phyloP scores from a whole-genome alignment of 495 filamentous ascomycete genomes.

The Stereocaulon alpinum region DNA sequence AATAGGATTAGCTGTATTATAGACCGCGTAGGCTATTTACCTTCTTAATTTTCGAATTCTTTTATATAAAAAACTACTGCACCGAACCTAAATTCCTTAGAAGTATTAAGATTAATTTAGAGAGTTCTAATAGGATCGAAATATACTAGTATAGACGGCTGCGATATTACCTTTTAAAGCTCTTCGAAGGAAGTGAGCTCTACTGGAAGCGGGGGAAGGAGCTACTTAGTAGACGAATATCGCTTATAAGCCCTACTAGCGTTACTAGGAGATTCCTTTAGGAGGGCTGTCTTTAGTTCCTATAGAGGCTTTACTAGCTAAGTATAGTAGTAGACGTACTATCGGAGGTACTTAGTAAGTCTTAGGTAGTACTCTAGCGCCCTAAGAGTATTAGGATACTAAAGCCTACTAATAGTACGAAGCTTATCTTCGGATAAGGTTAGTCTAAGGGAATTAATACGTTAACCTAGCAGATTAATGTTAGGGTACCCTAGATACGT shows the following conservation, averaged over 20 bases:
- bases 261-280: neutral
- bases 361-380: too few species aligned
- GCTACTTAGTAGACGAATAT: neutral
- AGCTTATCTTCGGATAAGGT: neutral
- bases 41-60: too few species aligned
- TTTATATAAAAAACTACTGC: too few species aligned
- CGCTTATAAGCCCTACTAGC: neutral
- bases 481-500: neutral
- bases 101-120: too few species aligned
- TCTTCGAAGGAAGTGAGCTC: too few species aligned
- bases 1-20: too few species aligned
- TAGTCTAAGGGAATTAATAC: slow-evolving; percentile 1
- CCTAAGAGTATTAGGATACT: too few species aligned
- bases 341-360: too few species aligned
- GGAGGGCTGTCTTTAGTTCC: neutral
- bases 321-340: too few species aligned
- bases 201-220: too few species aligned
- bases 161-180: neutral
- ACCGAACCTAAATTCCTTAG: too few species aligned
- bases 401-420: neutral
- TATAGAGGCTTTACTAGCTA: neutral
- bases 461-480: slow-evolving; percentile 1
- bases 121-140: neutral
- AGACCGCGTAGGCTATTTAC: too few species aligned
- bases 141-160: neutral